Evolutionary conservation across 1,139 yeast species (phyloP).

Genomic region (Chernovozyma sophiae-reginae): DNA sequence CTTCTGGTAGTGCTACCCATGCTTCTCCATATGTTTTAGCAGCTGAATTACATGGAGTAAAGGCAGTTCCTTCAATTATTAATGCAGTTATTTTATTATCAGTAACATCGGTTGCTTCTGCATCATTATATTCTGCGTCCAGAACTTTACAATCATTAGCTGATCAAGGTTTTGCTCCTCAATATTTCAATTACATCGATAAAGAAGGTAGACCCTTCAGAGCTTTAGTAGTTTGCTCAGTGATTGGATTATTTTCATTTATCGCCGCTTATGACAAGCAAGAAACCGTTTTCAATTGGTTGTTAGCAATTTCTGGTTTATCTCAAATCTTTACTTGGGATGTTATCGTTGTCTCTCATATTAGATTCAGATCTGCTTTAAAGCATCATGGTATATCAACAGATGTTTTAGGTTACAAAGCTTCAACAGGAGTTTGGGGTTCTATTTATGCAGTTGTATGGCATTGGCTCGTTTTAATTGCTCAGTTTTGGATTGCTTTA

Average conservation of each 20-base stretch:
- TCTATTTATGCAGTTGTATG: constrained; percentile 28
- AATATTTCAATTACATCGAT: constrained; percentile 26
- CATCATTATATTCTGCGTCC: constrained; percentile 32
- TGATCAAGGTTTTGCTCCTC: constrained; percentile 31
- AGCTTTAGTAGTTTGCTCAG: constrained; percentile 22
- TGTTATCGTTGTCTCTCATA: constrained; percentile 26
- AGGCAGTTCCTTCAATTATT: constrained; percentile 30
- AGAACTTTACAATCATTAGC: constrained; percentile 32
- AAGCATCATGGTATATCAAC: constrained; percentile 23
- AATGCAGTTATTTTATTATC: constrained; percentile 30
- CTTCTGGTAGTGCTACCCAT: constrained; percentile 23
- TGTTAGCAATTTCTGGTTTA: constrained; percentile 39
- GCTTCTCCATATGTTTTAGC: constrained; percentile 35
- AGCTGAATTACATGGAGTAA: constrained; percentile 26
- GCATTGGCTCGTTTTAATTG: constrained; percentile 28
- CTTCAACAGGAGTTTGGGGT: constrained; percentile 33
- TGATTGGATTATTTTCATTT: constrained; percentile 20
- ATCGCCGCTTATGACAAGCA: constrained; percentile 29
- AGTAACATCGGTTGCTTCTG: constrained; percentile 33
- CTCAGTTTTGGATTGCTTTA: constrained; percentile 40
- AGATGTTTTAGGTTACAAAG: constrained; percentile 25
- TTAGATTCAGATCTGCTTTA: constrained; percentile 29
- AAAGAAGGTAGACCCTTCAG: constrained; percentile 28
- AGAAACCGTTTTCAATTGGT: constrained; percentile 37
- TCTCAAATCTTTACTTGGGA: constrained; percentile 39